Percentiles rank a stretch among this genome's conserved stretches.
Conservation (phyloP, 1,284 basidiomycete genomes). For the Rhizoctonia solani region DNA sequence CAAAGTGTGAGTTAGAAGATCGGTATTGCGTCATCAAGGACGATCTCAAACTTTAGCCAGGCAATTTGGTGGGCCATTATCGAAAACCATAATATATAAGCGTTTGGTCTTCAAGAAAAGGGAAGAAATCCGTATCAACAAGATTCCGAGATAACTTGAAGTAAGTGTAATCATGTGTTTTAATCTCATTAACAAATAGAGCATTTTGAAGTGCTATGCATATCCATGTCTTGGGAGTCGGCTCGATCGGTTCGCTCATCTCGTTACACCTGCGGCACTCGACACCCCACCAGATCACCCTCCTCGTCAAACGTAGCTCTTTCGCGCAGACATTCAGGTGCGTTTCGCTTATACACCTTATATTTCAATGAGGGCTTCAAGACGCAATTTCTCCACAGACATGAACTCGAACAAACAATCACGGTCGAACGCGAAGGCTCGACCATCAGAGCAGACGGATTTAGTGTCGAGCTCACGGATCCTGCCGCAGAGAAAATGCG, state of each 20-base stretch:
- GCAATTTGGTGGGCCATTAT: background rate
- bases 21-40: background rate
- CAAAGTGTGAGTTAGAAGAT: background rate
- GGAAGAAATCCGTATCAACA: too few relatives aligned
- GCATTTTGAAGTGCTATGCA: slow-evolving; percentile 54
- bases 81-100: background rate
- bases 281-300: slow-evolving; percentile 63
- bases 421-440: slow-evolving; percentile 49
- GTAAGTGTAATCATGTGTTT: background rate
- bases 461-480: slow-evolving; percentile 35
- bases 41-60: background rate
- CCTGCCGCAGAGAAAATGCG: slow-evolving; percentile 17
- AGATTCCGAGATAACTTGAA: too few relatives aligned
- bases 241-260: slow-evolving; percentile 79
- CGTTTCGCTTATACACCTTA: too few relatives aligned
- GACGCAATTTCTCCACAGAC: background rate
- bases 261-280: slow-evolving; percentile 73
- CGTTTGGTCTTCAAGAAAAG: too few relatives aligned
- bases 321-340: slow-evolving; percentile 46
- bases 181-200: background rate
- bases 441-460: slow-evolving; percentile 46
- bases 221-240: slow-evolving; percentile 75
- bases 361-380: background rate
- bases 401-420: slow-evolving; percentile 37
- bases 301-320: slow-evolving; percentile 61